Base-by-base conservation (phyloP, 441 rosid species). In the Hura crepitans region DNA sequence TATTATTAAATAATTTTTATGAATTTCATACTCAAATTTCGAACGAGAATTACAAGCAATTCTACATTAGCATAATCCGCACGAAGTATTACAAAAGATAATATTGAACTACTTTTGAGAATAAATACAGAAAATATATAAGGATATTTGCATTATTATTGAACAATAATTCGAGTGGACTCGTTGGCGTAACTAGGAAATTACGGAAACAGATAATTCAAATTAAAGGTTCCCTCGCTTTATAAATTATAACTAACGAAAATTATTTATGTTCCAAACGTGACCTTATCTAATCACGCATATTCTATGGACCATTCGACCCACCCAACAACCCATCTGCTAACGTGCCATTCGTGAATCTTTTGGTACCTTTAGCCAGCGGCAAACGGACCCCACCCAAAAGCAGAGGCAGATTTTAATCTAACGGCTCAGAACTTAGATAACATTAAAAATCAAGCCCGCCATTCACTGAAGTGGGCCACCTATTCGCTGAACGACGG, bases 391-490 rank as follows among this genome's bases (percentile, higher is more conserved):
- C 7, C 9, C 15, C 49, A 49, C 47, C 39, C 28, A 45, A 45
- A 5, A 47, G 4, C 7, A 20, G 4, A 5, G 27, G 6, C 20
- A 0, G 67, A 70, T 50, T 13, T 14, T 23, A 54, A 72, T 54
- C 64, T 46, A 33, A 53, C 55, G 68, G 62, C 23, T 8, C 6
- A 37, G 7, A 63, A 14, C 46, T 54, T 11, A 12, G 4, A 28
- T 8, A 43, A 27, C 47, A 63, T 43, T 28, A 53, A 43, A 42
- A 22, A 6, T 22, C 6, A 6, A 1, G 43, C 13, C 69, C 74
- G 30, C 62, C 27, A 62, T 62, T 37, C 46, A 27, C 74, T 49
- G 50, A 54, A n/a, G 46, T 63, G 74, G 74, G 56, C 46, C 75
- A 65, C 37, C 23, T 20, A 10, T 39, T 1, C 39, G 20, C 58